Evolutionary conservation across 2,329 filamentous ascomycete genomes (phyloP).

Genomic region (Thielaviopsis euricoi): DNA sequence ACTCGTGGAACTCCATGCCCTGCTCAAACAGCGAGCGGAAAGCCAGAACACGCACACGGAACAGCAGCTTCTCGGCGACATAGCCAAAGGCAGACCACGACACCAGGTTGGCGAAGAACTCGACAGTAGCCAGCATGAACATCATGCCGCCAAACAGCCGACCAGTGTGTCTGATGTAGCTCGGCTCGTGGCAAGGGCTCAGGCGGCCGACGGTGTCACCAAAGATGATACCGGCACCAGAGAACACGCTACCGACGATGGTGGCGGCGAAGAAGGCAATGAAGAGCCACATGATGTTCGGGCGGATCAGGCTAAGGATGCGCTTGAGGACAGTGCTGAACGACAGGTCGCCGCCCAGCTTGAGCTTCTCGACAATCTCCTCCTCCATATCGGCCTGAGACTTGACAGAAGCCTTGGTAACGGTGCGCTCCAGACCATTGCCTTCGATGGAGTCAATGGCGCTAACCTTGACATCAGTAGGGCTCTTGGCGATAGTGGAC

Average conservation of each 20-base stretch:
- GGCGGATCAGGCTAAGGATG: slow-evolving; percentile 22
- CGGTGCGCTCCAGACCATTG: slow-evolving; percentile 21
- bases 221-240: slow-evolving; percentile 36
- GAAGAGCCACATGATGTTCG: slow-evolving; percentile 23
- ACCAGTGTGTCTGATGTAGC: slow-evolving; percentile 21
- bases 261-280: slow-evolving; percentile 26
- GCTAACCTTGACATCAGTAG: slow-evolving; percentile 19
- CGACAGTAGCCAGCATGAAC: slow-evolving; percentile 32
- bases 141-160: slow-evolving; percentile 40
- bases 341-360: slow-evolving; percentile 25
- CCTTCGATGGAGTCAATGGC: slow-evolving; percentile 17
- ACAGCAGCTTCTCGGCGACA: slow-evolving; percentile 45
- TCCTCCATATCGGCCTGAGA: slow-evolving; percentile 19
- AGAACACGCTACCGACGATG: slow-evolving; percentile 39
- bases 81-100: slow-evolving; percentile 34
- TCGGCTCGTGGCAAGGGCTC: slow-evolving; percentile 29
- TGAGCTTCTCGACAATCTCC: slow-evolving; percentile 18
- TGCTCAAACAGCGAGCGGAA: slow-evolving; percentile 50
- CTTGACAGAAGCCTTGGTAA: slow-evolving; percentile 23
- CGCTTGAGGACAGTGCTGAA: slow-evolving; percentile 24
- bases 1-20: slow-evolving; percentile 56
- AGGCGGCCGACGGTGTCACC: slow-evolving; percentile 25
- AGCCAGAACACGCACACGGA: slow-evolving; percentile 44
- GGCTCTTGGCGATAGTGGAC: slow-evolving; percentile 18
- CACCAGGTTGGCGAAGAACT: slow-evolving; percentile 35